Base-by-base conservation (phyloP, 1,284 basidiomycete species). In the Rhodotorula sp. region DNA sequence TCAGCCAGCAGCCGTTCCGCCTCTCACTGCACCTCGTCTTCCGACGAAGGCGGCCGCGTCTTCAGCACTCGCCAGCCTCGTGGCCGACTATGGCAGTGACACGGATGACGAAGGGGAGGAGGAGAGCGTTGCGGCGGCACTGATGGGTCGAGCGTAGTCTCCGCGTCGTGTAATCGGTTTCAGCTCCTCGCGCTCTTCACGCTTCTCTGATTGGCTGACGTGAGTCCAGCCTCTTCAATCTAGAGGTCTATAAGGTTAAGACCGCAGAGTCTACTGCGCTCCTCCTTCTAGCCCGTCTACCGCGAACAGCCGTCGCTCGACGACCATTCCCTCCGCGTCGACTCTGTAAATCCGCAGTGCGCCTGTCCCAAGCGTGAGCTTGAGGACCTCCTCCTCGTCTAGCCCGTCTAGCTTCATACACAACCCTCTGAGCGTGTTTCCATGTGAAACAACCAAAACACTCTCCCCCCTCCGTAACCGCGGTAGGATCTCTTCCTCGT, bases 391-490 rank as follows among this genome's bases (percentile, higher is more conserved):
- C 1, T 70, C 61, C 52, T 53, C 57, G 2, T 34, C 32, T 4
- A 70, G 30, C 17, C 54, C 58, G 36, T 70, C 68, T 17, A 70
- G 63, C 36, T 46, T 34, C 64, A 64, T 66, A n/a, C 56, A 49
- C 39, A 70, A 22, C 11, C 61, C 68, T 10, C 68, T 17, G 15
- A 64, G 58, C 32, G 68, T 70, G 39, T 70, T 70, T 2, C 68
- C 68, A 13, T 59, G 57, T 4, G 32, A 39, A 7, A 70, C 68
- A 20, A 66, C 24, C 9, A 70, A 55, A 0, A 67, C 39, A 17
- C 30, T 39, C 52, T 66, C 64, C 0, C 68, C 68, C 11, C 34
- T n/a, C 30, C 13, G 5, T 4, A 70, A 30, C 1, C 53, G 44
- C 4, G 57, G 58, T 17, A 32, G 39, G 51, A 70, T 36, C 58